Evolutionary conservation across 148 eudicot species (phyloP), one percentile per base, ranked within the genome.

Genomic region (Arbutus unedo): DNA sequence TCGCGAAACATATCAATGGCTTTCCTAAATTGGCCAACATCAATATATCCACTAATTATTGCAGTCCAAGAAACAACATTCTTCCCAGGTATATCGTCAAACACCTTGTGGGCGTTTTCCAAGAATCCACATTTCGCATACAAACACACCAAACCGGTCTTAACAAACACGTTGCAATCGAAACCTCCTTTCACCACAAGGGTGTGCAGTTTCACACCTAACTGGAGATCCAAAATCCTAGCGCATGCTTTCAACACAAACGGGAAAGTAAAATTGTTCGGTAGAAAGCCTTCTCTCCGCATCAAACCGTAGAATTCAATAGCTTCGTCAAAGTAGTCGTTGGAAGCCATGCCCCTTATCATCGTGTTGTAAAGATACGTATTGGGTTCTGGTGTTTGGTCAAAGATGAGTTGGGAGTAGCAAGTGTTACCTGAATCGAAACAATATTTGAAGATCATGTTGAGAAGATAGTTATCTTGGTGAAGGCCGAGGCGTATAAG

Each of bases 391-490:
- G 15, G 79, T 18, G 64, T 38, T 54, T 38, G 79, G 64, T 31
- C 23, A 55, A 77, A 77, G 48, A 77, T 54, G 16, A 54, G 79
- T 54, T 16, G 8, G 55, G 79, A 3, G 79, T 77, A 77, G 62
- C 1, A 11, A 38, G 47, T 16, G 79, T 54, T 11, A n/a, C 45
- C 7, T 15, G 64, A 77, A 8, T 8, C 15, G 79, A 77, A 77
- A 21, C 48, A 54, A 38, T 47, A 54, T 77, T 77, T 77, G 4
- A 77, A 31, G 62, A 77, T 2, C 47, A 77, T 8, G 64, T 77
- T 77, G 48, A 77, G 79, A 3, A 77, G 79, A 38, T 77, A 77
- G 79, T 77, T 77, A 62, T 77, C 79, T 77, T 77, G 79, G 14
- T 77, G 64, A 8, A 77, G 79, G 79, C 21, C 23, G 47, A 54